Percentiles rank a stretch among this genome's conserved stretches.
These are phyloP conservation scores for Scheffersomyces segobiensis DNA, from an alignment of 1,139 yeast species.

Conservation along the genomic window DNA sequence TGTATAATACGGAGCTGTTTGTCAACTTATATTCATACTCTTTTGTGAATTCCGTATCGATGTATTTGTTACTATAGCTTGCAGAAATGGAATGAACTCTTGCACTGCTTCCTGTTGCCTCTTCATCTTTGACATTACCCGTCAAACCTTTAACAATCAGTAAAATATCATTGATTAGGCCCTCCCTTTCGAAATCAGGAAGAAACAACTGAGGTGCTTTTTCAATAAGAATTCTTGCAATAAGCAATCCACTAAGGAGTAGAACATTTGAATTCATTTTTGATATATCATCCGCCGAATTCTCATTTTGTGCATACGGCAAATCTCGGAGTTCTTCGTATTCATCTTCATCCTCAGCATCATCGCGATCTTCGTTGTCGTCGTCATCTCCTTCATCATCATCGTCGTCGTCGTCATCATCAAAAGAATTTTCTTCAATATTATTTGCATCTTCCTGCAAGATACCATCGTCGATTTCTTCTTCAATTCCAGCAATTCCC, in stretches of 20 bases:
- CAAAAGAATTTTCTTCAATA: conserved; percentile 8
- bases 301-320: background rate
- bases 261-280: conserved; percentile 33
- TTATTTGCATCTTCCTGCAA: conserved; percentile 1
- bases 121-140: conserved; percentile 3
- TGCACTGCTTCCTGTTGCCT: background rate
- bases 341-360: conserved; percentile 3
- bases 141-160: conserved; percentile 7
- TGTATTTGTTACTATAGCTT: conserved; percentile 22
- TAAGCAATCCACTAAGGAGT: conserved; percentile 54
- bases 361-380: background rate
- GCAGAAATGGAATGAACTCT: conserved; percentile 3
- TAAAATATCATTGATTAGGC: conserved; percentile 57
- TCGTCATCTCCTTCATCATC: conserved; percentile 9
- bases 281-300: conserved; percentile 11
- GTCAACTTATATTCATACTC: conserved; percentile 27
- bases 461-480: conserved; percentile 12
- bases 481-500: conserved; percentile 5
- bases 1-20: conserved; percentile 18
- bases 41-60: conserved; percentile 36
- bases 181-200: conserved; percentile 66
- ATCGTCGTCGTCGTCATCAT: conserved; percentile 9
- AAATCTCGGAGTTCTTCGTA: background rate
- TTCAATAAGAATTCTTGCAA: conserved; percentile 46
- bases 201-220: conserved; percentile 48